Conservation (phyloP, 345 rosid genomes). For the Mangifera indica region DNA sequence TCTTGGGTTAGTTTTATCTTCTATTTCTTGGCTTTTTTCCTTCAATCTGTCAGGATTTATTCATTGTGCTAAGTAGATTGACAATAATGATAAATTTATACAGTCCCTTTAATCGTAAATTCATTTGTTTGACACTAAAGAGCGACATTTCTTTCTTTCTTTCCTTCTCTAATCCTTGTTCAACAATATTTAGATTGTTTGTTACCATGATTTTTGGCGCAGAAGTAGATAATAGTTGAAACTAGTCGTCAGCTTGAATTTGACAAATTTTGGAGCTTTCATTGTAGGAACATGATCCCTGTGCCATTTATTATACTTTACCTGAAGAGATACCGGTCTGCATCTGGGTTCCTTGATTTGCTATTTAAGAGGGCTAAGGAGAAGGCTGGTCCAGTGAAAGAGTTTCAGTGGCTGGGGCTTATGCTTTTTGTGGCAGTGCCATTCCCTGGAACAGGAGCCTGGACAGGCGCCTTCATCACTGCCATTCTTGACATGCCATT, state of each 20-base stretch:
- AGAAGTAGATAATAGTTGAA: conserved; percentile 3
- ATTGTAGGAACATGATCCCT: conserved; percentile 88
- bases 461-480: conserved; percentile 93
- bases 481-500: conserved; percentile 89
- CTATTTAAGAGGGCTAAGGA: conserved; percentile 65
- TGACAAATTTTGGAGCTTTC: conserved; percentile 14
- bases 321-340: conserved; percentile 56
- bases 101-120: neutral
- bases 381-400: conserved; percentile 90
- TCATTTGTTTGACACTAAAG: neutral
- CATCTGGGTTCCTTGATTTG: conserved; percentile 55
- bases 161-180: neutral
- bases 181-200: neutral
- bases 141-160: neutral
- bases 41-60: conserved; percentile 2
- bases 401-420: conserved; percentile 87
- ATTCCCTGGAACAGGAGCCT: conserved; percentile 93
- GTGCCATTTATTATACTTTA: conserved; percentile 85
- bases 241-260: conserved; percentile 1
- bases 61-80: neutral
- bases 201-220: neutral
- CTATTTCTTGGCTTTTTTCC: neutral
- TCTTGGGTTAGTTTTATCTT: conserved; percentile 60
- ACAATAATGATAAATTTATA: neutral
- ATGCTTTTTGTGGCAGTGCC: conserved; percentile 98